These are phyloP conservation scores for Ceratocystis huliohia DNA, from an alignment of 2,329 filamentous ascomycete species.

Conservation along the genomic window DNA sequence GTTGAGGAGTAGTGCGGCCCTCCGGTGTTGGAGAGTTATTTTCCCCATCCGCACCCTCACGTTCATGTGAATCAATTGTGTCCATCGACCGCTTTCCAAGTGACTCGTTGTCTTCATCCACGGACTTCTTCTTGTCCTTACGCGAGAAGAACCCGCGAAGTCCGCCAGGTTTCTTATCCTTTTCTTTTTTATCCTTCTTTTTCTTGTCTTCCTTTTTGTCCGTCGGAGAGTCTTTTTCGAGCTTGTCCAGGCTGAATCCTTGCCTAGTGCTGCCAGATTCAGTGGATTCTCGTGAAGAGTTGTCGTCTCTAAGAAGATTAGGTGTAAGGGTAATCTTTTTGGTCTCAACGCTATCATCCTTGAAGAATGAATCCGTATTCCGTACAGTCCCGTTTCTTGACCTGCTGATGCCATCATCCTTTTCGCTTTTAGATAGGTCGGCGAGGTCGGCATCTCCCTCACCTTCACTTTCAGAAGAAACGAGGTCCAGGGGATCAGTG, in stretches of 20 bases:
- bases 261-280: constrained; percentile 40
- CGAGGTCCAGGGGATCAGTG: not conserved
- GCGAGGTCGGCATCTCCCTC: constrained; percentile 9
- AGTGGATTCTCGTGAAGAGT: constrained; percentile 41
- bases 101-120: constrained; percentile 47
- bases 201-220: constrained; percentile 63
- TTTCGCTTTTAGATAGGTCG: not conserved
- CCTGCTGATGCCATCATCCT: constrained; percentile 39
- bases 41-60: constrained; percentile 5
- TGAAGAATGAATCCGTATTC: constrained; percentile 95
- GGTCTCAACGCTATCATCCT: constrained; percentile 86
- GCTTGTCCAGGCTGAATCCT: constrained; percentile 61
- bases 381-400: constrained; percentile 77
- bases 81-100: constrained; percentile 28
- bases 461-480: not conserved
- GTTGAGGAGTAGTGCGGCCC: constrained; percentile 35
- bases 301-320: constrained; percentile 77
- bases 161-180: constrained; percentile 47
- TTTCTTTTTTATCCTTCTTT: constrained; percentile 60
- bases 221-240: constrained; percentile 40
- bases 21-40: constrained; percentile 28
- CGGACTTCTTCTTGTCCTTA: constrained; percentile 46
- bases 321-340: constrained; percentile 96
- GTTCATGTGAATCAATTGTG: constrained; percentile 16
- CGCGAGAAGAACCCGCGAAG: constrained; percentile 51